Evolutionary conservation across 345 rosid species (phyloP).

Genomic region (Moricandia arvensis): DNA sequence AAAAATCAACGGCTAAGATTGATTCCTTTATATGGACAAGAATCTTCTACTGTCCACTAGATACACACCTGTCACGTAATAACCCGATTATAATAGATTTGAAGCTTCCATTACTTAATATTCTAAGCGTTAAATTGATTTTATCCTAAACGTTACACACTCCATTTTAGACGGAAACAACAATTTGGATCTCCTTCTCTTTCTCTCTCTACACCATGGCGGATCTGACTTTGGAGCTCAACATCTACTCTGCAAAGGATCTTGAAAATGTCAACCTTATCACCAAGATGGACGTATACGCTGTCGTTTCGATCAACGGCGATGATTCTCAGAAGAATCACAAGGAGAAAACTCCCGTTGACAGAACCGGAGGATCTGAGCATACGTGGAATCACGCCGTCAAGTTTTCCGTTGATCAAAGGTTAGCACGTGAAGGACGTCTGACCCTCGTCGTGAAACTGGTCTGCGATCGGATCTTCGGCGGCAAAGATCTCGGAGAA

Average conservation of each 20-base stretch:
- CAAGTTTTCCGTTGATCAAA: constrained; percentile 50
- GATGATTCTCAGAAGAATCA: constrained; percentile 40
- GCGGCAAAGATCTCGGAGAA: constrained; percentile 67
- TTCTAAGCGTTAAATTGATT: not conserved
- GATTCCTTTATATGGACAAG: not conserved
- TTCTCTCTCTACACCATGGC: constrained; percentile 44
- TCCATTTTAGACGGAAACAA: constrained; percentile 3
- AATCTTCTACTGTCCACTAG: constrained; percentile 22
- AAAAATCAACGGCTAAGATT: constrained; percentile 17
- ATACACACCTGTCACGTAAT: constrained; percentile 16
- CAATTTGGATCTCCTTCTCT: constrained; percentile 1
- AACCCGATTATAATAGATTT: not conserved
- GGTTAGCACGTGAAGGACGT: constrained; percentile 50
- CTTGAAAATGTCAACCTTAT: constrained; percentile 64
- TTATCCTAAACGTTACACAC: not conserved
- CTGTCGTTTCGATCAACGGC: constrained; percentile 55
- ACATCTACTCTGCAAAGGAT: constrained; percentile 60
- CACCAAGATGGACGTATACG: constrained; percentile 82
- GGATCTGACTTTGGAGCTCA: constrained; percentile 54
- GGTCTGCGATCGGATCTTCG: constrained; percentile 63
- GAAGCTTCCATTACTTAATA: constrained; percentile 3
- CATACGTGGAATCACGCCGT: constrained; percentile 70
- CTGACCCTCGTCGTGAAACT: constrained; percentile 55
- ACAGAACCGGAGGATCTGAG: constrained; percentile 51
- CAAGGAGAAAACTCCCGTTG: constrained; percentile 49